Percentiles rank a stretch among this genome's conserved stretches.
These are phyloP conservation scores for Ricinus communis DNA, from an alignment of 345 rosid species.

Conservation along the genomic window DNA sequence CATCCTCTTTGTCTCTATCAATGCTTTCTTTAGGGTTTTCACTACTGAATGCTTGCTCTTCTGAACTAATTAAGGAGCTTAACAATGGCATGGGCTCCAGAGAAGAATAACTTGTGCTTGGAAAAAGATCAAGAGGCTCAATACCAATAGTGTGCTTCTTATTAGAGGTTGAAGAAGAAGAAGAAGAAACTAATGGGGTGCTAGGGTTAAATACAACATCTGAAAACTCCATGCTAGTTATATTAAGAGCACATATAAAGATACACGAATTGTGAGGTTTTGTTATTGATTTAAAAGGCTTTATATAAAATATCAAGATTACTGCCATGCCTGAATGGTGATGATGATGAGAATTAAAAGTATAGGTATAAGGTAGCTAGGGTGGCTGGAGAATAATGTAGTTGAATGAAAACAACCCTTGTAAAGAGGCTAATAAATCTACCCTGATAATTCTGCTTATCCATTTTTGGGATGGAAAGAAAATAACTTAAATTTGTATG, in stretches of 20 bases:
- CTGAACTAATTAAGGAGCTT: conserved; percentile 25
- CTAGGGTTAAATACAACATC: conserved; percentile 16
- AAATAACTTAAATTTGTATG: conserved; percentile 62
- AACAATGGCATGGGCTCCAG: conserved; percentile 29
- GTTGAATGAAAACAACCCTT: conserved; percentile 76
- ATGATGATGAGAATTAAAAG: conserved; percentile 31
- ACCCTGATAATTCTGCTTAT: conserved; percentile 50
- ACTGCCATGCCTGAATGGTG: conserved; percentile 20
- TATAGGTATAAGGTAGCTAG: conserved; percentile 19
- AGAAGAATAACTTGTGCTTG: conserved; percentile 24
- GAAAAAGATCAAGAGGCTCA: conserved; percentile 53
- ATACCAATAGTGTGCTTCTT: conserved; percentile 18
- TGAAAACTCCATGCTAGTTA: conserved; percentile 35
- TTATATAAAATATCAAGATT: conserved; percentile 25
- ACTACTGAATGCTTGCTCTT: conserved; percentile 5
- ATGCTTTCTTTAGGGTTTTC: conserved; percentile 30
- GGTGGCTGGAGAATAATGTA: conserved; percentile 68
- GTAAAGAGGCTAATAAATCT: conserved; percentile 54
- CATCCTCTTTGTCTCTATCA: conserved; percentile 41
- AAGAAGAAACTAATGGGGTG: conserved; percentile 3
- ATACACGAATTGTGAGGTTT: conserved; percentile 7
- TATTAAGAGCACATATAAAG: conserved; percentile 1
- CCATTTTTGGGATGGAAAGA: conserved; percentile 49
- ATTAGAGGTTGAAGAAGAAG: conserved; percentile 30
- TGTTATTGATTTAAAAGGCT: conserved; percentile 16